Percentiles rank a stretch among this genome's conserved stretches.
Conservation (phyloP, 306 rosid species). For the Quercus alba region DNA sequence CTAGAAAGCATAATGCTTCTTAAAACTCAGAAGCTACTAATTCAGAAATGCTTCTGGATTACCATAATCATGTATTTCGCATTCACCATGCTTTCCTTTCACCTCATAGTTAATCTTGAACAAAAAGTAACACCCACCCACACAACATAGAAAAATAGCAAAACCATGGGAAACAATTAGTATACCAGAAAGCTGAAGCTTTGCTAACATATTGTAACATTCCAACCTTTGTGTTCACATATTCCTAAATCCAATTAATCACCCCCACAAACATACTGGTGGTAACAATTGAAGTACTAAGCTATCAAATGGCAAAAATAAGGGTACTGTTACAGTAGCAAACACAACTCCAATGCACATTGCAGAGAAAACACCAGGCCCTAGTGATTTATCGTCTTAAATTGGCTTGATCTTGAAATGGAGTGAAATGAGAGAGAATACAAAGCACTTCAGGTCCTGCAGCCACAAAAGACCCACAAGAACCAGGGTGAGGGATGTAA, state of each 20-base stretch:
- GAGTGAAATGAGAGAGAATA: slow-evolving; percentile 88
- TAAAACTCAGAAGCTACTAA: no score
- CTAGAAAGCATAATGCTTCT: no score
- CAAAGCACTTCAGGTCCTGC: slow-evolving; percentile 97
- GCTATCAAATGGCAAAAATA: background rate
- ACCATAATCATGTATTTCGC: no score
- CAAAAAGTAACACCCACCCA: no score
- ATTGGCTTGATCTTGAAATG: slow-evolving; percentile 99
- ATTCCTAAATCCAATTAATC: background rate
- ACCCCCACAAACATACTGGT: background rate
- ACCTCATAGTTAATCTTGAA: no score
- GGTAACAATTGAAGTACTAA: background rate
- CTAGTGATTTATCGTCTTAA: slow-evolving; percentile 26
- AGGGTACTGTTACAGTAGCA: slow-evolving; percentile 7
- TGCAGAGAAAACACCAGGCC: background rate
- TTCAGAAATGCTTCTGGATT: no score
- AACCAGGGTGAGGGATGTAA: background rate
- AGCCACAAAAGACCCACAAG: slow-evolving; percentile 25
- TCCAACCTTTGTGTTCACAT: background rate
- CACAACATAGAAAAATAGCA: background rate
- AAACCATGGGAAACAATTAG: background rate
- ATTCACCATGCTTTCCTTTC: no score
- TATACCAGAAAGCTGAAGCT: background rate
- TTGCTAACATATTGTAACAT: background rate
- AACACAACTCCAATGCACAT: slow-evolving; percentile 11